phyloP scores from a whole-genome alignment of 345 rosid species.

The Reutealis trisperma region DNA sequence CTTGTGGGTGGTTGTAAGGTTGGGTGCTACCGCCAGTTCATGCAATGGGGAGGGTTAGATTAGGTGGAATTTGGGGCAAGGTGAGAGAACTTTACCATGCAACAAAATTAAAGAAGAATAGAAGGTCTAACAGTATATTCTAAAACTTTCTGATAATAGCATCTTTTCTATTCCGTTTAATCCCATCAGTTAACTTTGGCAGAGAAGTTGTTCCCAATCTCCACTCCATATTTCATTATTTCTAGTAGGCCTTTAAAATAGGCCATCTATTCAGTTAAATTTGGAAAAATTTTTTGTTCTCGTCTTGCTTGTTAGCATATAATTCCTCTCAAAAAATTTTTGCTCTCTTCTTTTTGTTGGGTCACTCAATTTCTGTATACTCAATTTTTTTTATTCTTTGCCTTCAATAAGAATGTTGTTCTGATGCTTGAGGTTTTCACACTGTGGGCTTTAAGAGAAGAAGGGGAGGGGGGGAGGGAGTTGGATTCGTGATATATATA shows the following conservation, averaged over 20 bases:
- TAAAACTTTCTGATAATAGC: not conserved
- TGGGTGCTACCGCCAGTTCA: conserved; percentile 31
- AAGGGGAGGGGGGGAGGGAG: too few species aligned
- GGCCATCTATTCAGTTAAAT: too few species aligned
- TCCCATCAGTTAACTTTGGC: not conserved
- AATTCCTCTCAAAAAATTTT: too few species aligned
- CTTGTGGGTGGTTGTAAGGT: conserved; percentile 28
- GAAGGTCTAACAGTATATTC: not conserved
- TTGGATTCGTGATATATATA: too few species aligned
- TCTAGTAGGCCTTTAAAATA: too few species aligned
- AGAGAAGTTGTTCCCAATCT: too few species aligned
- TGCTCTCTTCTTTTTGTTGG: too few species aligned
- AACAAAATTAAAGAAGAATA: not conserved
- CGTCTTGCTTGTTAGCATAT: not conserved
- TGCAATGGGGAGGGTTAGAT: conserved; percentile 35
- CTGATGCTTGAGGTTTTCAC: not conserved
- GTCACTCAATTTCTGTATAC: too few species aligned
- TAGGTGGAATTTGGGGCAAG: conserved; percentile 47
- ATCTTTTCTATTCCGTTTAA: conserved; percentile 1
- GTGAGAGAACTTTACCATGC: conserved; percentile 28
- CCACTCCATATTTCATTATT: too few species aligned
- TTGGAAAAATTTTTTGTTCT: not conserved
- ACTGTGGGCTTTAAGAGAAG: not conserved
- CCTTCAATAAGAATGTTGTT: not conserved
- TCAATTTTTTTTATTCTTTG: not conserved